Base-by-base conservation (phyloP, 371 early-diverging fungal species). In the Lichtheimia hyalospora region DNA sequence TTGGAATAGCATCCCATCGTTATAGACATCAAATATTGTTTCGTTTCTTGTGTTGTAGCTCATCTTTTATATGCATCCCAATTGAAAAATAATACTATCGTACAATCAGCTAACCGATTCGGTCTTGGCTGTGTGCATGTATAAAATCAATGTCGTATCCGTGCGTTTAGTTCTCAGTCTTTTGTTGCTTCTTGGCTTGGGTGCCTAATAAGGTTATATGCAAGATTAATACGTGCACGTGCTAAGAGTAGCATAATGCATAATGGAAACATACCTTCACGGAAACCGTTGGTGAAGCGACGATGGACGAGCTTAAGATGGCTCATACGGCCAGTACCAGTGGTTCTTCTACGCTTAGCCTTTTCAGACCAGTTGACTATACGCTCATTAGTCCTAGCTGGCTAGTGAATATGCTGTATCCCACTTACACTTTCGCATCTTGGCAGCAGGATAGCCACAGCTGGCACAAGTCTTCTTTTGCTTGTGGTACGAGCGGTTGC, bases 401-500 rank as follows among this genome's bases (percentile, higher is more conserved):
- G 27, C 6, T 34, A 1, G 3, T 54, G 20, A 6, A 34, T 34
- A 8, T 6, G 34, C 6, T 3, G 8, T 14, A 13, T 25, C 27
- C n/a, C 55, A 85, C 89, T 82, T 78, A 92, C 90, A 96, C 74
- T 83, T 86, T 74, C 99, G 89, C 82, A 88, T 90, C 88, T 97
- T 98, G 70, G 96, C 93, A 69, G 94, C 83, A 51, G 99, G 99
- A 88, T 95, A 99, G 61, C 94, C 99, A 85, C 99, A 99, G 74
- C 91, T 90, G 66, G 98, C 92, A 84, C 99, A 99, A 63, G 91
- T 93, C 91, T 95, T 93, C 93, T 97, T 97, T 83, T 98, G 98
- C 90, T 92, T 95, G 92, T 99, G 99, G 93, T 93, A 97, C 52
- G 97, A 85, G 69, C 96, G 93, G 64, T 88, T 87, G 52, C 98